Evolutionary conservation across 1,284 basidiomycete genomes (phyloP).

Genomic region (Clitocybe nebularis): DNA sequence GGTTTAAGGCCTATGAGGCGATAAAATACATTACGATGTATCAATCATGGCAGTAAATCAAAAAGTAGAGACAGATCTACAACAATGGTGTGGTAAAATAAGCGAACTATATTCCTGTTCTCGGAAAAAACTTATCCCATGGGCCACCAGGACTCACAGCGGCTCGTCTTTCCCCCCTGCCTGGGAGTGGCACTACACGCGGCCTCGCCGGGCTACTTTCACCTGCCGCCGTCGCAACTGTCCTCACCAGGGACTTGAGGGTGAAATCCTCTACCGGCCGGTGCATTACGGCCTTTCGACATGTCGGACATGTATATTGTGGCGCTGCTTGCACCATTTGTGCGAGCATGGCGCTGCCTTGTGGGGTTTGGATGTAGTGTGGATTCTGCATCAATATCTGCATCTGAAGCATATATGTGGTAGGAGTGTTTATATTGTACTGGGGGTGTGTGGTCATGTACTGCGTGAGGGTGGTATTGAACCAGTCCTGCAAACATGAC

Average conservation of each 20-base stretch:
- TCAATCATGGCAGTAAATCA: no score
- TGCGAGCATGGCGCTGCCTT: slow-evolving; percentile 22
- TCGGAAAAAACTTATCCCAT: slow-evolving; percentile 54
- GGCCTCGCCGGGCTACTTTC: slow-evolving; percentile 38
- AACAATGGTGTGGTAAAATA: slow-evolving; percentile 8
- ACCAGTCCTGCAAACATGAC: slow-evolving; percentile 64
- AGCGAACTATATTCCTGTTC: slow-evolving; percentile 3
- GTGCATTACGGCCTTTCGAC: slow-evolving; percentile 43
- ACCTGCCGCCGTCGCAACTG: slow-evolving; percentile 41
- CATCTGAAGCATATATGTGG: slow-evolving; percentile 17
- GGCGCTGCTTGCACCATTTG: slow-evolving; percentile 32
- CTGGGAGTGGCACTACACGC: slow-evolving; percentile 17
- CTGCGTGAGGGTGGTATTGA: slow-evolving; percentile 45
- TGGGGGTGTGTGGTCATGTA: slow-evolving; percentile 46
- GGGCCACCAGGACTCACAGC: slow-evolving; percentile 22
- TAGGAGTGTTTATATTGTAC: slow-evolving; percentile 31
- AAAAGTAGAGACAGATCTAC: no score
- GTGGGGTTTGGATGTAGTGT: slow-evolving; percentile 17
- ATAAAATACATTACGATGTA: slow-evolving; percentile 2
- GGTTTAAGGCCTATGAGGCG: background rate
- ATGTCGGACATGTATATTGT: slow-evolving; percentile 63
- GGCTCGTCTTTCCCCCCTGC: slow-evolving; percentile 11
- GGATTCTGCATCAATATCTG: slow-evolving; percentile 16
- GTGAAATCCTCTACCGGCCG: slow-evolving; percentile 57
- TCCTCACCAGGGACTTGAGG: slow-evolving; percentile 51